These are phyloP conservation scores for Fusarium sarcochroum DNA, from an alignment of 2,329 filamentous ascomycete genomes.

Conservation along the genomic window DNA sequence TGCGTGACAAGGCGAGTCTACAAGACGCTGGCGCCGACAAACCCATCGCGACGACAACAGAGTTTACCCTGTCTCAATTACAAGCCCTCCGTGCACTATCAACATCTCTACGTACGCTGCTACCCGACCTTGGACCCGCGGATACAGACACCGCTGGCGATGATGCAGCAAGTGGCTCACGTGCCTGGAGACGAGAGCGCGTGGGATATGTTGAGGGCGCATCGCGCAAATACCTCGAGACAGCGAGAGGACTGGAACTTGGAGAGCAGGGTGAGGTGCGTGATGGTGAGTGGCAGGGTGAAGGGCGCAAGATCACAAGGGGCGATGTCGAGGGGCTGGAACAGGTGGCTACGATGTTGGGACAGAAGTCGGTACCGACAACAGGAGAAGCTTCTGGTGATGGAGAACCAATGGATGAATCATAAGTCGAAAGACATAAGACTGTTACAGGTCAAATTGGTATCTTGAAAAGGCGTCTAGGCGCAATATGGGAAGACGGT, in stretches of 20 bases:
- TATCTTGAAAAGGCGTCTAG: conserved; percentile 20
- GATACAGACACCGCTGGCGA: conserved; percentile 52
- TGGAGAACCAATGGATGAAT: conserved; percentile 51
- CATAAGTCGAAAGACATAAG: conserved; percentile 18
- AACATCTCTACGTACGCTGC: conserved; percentile 71
- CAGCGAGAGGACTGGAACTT: conserved; percentile 75
- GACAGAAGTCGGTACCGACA: conserved; percentile 30
- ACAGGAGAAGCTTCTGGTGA: not conserved
- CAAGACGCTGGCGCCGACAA: conserved; percentile 64
- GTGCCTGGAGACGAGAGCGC: conserved; percentile 77
- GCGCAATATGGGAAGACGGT: conserved; percentile 29
- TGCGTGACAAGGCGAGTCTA: conserved; percentile 67
- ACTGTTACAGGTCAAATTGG: not conserved
- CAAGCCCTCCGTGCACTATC: conserved; percentile 81
- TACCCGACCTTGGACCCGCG: conserved; percentile 68
- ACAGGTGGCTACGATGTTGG: conserved; percentile 62
- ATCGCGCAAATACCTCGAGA: conserved; percentile 82
- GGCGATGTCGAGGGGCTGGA: conserved; percentile 72
- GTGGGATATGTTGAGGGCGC: conserved; percentile 87
- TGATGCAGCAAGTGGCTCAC: conserved; percentile 54
- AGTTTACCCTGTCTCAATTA: conserved; percentile 86
- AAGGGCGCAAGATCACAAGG: conserved; percentile 63
- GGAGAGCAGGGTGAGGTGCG: conserved; percentile 72
- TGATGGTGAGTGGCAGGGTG: conserved; percentile 75
- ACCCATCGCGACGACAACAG: conserved; percentile 77